phyloP scores from a whole-genome alignment of 768 basidiomycete genomes.

The Leucogyrophana mollusca region DNA sequence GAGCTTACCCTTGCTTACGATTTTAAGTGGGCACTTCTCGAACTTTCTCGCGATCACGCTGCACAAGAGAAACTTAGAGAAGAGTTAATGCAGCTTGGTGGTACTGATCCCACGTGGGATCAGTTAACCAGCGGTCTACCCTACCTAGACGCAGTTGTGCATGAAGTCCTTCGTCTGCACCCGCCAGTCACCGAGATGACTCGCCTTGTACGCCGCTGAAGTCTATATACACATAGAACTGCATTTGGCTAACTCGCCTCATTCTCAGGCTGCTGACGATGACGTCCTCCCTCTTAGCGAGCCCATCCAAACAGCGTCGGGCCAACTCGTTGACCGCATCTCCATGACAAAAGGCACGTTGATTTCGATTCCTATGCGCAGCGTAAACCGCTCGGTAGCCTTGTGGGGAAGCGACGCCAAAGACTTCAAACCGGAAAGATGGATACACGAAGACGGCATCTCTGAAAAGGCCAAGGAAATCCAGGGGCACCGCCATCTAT shows the following conservation, averaged over 20 bases:
- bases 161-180: slow-evolving; percentile 40
- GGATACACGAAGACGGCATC: slow-evolving; percentile 42
- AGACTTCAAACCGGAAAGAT: slow-evolving; percentile 63
- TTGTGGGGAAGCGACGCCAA: slow-evolving; percentile 64
- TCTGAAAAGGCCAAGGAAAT: slow-evolving; percentile 35
- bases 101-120: slow-evolving; percentile 38
- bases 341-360: slow-evolving; percentile 47
- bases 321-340: slow-evolving; percentile 39
- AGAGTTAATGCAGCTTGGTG: slow-evolving; percentile 21
- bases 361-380: slow-evolving; percentile 41
- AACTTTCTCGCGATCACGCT: slow-evolving; percentile 25
- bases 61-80: slow-evolving; percentile 25
- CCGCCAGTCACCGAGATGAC: slow-evolving; percentile 27
- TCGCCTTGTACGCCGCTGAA: slow-evolving; percentile 24
- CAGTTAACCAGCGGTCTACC: slow-evolving; percentile 35
- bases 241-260: no score
- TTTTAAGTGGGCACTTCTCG: slow-evolving; percentile 32
- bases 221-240: neutral
- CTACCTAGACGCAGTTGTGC: slow-evolving; percentile 41
- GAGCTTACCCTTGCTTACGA: no score
- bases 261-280: slow-evolving; percentile 44
- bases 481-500: slow-evolving; percentile 48
- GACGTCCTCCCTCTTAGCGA: slow-evolving; percentile 57
- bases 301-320: slow-evolving; percentile 43
- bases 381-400: slow-evolving; percentile 46